phyloP scores from a whole-genome alignment of 73 alveolate genomes.

The Diophrys sp. region DNA sequence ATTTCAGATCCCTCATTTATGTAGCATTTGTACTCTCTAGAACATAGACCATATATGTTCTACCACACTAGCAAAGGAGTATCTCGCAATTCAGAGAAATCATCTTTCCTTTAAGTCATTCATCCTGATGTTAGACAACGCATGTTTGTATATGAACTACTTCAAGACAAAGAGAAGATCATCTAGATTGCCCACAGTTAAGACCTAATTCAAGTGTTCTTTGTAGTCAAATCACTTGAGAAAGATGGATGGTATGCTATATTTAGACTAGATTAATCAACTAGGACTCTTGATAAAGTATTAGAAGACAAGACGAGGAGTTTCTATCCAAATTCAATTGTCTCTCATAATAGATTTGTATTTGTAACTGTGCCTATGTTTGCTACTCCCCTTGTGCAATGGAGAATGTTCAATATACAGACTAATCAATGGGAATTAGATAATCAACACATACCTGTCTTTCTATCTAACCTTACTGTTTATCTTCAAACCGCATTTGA shows the following conservation, averaged over 20 bases:
- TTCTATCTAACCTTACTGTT: too few relatives aligned
- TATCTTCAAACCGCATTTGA: too few relatives aligned
- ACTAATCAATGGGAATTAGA: not conserved
- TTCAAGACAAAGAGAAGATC: not conserved
- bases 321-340: not conserved
- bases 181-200: not conserved
- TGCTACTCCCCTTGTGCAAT: not conserved
- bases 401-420: not conserved
- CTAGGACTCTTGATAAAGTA: not conserved
- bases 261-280: too few relatives aligned
- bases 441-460: too few relatives aligned
- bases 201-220: not conserved
- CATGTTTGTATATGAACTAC: not conserved
- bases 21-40: not conserved
- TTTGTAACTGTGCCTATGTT: not conserved
- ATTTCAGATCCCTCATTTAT: not conserved
- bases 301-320: not conserved
- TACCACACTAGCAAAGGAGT: not conserved
- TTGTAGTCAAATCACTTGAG: not conserved
- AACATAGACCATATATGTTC: not conserved
- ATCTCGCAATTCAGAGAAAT: not conserved
- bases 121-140: not conserved
- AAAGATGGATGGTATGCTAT: not conserved
- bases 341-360: not conserved
- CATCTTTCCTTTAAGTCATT: not conserved